Evolutionary conservation across 2,329 filamentous ascomycete genomes (phyloP), one percentile per base, ranked within the genome.

Genomic region (Sporothrix pallida): DNA sequence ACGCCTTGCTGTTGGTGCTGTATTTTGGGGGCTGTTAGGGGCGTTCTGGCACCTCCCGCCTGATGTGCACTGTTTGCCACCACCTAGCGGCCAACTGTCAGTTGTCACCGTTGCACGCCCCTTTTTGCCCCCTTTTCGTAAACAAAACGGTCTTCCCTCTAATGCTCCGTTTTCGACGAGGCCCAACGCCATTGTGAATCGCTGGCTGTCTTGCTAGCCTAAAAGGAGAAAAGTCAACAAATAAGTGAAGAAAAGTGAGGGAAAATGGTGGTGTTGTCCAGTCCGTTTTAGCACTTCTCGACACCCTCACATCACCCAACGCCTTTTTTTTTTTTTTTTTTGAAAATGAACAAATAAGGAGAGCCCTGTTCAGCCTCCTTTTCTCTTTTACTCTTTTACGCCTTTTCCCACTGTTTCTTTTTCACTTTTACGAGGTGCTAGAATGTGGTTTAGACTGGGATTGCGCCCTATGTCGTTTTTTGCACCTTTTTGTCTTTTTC

Each of bases 391-490:
- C n/a, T 3, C 23, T 26, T 26, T 26, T 26, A 26, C 23, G 23
- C 23, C 23, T 26, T 26, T 26, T 26, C 23, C 23, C 23, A 26
- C 26, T 58, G 15, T 31, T 58, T 60, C 26, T 17, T 31, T 31
- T 60, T 60, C 6, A 60, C 6, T 15, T 60, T 60, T 60, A 37
- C 56, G 56, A 60, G 56, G 26, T 60, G 26, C 56, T 37, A 60
- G 26, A 37, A 60, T 37, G 37, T 56, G 52, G 52, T 23, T 56
- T 23, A 56, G n/a, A 12, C n/a, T 56, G 52, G n/a, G 31, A 2
- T 23, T 52, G n/a, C 3, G 15, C n/a, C 48, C 15, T n/a, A 52
- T 15, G 48, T 17, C 7, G 46, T 48, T 48, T 48, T 48, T 3
- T 12, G 3, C 31, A 6, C 31, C 3, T 48, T 20, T 56, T 26